Evolutionary conservation across 305 asterid species (phyloP).

Genomic region (Solanum chacoense): DNA sequence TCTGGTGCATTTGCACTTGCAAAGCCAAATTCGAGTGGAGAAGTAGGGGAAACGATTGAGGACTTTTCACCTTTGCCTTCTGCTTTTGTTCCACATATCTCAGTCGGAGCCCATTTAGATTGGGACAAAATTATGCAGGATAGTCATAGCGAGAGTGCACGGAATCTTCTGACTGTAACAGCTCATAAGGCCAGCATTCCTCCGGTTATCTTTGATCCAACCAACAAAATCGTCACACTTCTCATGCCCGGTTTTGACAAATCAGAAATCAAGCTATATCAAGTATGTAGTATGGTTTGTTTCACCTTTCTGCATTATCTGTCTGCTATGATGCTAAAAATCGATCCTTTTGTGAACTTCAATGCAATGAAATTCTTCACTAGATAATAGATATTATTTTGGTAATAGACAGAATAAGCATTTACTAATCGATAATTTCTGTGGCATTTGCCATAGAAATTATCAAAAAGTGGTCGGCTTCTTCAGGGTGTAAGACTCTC

Average conservation of each 20-base stretch:
- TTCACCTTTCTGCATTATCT: neutral
- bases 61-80: conserved; percentile 54
- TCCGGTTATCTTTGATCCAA: conserved; percentile 48
- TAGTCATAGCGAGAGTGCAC: conserved; percentile 41
- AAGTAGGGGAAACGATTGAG: conserved; percentile 14
- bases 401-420: neutral
- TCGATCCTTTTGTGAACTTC: neutral
- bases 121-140: conserved; percentile 49
- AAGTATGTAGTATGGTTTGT: conserved; percentile 29
- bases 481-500: neutral
- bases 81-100: conserved; percentile 47
- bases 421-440: neutral
- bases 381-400: neutral
- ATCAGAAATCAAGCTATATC: conserved; percentile 93
- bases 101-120: conserved; percentile 20
- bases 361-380: neutral
- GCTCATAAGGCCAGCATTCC: conserved; percentile 16
- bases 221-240: conserved; percentile 58
- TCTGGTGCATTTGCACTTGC: conserved; percentile 63
- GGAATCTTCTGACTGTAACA: conserved; percentile 34
- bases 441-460: neutral
- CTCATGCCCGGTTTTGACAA: conserved; percentile 98
- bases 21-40: conserved; percentile 13
- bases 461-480: neutral
- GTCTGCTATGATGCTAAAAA: neutral